These are phyloP conservation scores for Clavispora santaluciae DNA, from an alignment of 805 yeast genomes.

Conservation along the genomic window DNA sequence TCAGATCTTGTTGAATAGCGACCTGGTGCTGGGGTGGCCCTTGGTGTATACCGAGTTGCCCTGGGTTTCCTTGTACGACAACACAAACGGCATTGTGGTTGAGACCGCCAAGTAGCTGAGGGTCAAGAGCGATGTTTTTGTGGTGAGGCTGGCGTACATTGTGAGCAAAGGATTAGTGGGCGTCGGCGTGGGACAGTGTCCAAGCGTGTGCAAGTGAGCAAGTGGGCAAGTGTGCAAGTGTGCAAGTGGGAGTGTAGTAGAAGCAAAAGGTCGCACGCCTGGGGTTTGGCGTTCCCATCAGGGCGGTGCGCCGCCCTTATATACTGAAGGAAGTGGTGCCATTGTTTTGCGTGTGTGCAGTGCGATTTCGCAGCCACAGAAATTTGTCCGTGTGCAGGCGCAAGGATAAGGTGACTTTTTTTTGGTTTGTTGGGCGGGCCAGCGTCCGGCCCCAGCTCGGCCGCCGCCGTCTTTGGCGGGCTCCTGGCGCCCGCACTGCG, in stretches of 20 bases:
- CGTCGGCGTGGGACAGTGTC: too few species aligned
- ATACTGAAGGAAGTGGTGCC: constrained; percentile 6
- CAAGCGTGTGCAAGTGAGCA: too few species aligned
- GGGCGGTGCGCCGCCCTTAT: neutral
- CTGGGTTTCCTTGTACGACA: constrained; percentile 35
- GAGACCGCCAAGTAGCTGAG: constrained; percentile 37
- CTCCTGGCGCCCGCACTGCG: too few species aligned
- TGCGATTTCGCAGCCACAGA: constrained; percentile 14
- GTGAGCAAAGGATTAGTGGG: neutral
- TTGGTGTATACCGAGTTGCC: constrained; percentile 21
- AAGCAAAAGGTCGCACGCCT: neutral
- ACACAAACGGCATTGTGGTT: constrained; percentile 35
- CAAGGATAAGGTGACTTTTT: neutral
- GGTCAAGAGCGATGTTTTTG: constrained; percentile 28
- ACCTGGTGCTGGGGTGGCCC: constrained; percentile 32
- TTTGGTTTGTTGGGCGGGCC: neutral
- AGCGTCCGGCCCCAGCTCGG: too few species aligned
- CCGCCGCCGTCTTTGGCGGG: too few species aligned
- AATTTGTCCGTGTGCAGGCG: neutral
- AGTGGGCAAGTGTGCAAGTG: too few species aligned
- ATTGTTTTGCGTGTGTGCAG: constrained; percentile 4
- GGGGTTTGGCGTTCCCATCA: neutral
- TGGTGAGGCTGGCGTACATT: constrained; percentile 21
- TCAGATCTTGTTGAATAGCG: constrained; percentile 32
- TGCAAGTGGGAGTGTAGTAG: too few species aligned